Evolutionary conservation across 2,329 filamentous ascomycete genomes (phyloP).

Genomic region (Hyphodiscus sp.): DNA sequence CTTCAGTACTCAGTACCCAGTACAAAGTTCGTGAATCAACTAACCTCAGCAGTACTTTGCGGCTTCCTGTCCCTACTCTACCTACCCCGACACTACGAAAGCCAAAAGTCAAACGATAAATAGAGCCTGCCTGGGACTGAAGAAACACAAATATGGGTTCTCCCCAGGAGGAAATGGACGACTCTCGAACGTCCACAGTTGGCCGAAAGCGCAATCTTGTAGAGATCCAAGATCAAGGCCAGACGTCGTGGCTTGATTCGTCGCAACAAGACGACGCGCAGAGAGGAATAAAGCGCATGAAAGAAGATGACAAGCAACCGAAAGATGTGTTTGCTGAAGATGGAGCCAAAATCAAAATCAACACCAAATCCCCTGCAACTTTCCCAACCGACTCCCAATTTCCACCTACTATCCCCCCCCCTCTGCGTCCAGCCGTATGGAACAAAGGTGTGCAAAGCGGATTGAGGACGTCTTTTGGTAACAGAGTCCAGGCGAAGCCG

Average conservation of each 20-base stretch:
- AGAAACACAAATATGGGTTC: not conserved
- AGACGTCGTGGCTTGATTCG: conserved; percentile 1
- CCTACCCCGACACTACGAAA: not conserved
- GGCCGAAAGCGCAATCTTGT: conserved; percentile 31
- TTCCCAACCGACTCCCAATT: not conserved
- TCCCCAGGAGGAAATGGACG: conserved; percentile 30
- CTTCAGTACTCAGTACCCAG: too few relatives aligned
- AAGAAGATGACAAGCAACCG: conserved; percentile 17
- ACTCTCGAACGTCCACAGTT: conserved; percentile 41
- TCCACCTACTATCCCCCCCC: conserved; percentile 6
- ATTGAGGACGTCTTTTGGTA: conserved; percentile 36
- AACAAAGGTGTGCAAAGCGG: conserved; percentile 36
- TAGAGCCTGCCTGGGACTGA: not conserved
- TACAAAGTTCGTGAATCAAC: not conserved
- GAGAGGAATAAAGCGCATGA: conserved; percentile 9
- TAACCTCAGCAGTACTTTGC: not conserved
- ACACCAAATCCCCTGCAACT: not conserved
- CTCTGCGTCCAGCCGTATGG: conserved; percentile 26
- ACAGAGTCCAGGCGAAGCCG: conserved; percentile 5
- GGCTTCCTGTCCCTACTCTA: not conserved
- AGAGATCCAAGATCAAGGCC: conserved; percentile 5
- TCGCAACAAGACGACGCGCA: conserved; percentile 19
- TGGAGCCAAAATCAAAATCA: not conserved
- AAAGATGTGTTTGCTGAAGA: conserved; percentile 1
- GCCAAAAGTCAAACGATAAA: not conserved